Percentiles rank a stretch among this genome's conserved stretches.
Evolutionary conservation across 345 rosid species (phyloP).

Genomic region (Salix koriyanagi): DNA sequence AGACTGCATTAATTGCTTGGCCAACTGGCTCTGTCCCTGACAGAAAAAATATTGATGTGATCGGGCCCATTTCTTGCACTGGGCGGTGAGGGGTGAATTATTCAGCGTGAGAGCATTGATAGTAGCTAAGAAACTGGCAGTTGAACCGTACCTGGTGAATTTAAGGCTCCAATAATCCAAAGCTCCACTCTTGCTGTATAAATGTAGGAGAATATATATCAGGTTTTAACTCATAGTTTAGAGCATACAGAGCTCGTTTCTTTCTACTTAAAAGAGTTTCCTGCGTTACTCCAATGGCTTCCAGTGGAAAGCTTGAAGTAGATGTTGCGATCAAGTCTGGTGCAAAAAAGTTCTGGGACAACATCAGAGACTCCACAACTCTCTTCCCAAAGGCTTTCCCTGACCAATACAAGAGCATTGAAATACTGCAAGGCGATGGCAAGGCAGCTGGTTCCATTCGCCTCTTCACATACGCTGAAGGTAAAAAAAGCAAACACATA

Average conservation of each 20-base stretch:
- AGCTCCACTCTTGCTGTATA: neutral
- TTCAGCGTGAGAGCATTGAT: neutral
- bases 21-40: no score
- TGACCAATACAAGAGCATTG: conserved; percentile 71
- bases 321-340: conserved; percentile 69
- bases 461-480: conserved; percentile 62
- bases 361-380: conserved; percentile 55
- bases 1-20: no score
- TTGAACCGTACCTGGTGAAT: conserved; percentile 17
- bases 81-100: neutral
- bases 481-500: conserved; percentile 8
- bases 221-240: neutral
- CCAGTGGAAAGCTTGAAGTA: conserved; percentile 55
- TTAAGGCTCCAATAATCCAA: conserved; percentile 21
- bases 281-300: conserved; percentile 37
- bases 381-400: conserved; percentile 68
- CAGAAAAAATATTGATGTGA: neutral
- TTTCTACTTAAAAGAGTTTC: neutral
- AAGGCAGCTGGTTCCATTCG: conserved; percentile 72
- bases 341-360: conserved; percentile 59
- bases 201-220: neutral
- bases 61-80: neutral
- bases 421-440: conserved; percentile 81
- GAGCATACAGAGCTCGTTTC: neutral
- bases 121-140: conserved; percentile 15